Percentiles rank a stretch among this genome's conserved stretches.
These are phyloP conservation scores for Tardiomyces depauwii DNA, from an alignment of 1,139 yeast species.

Conservation along the genomic window DNA sequence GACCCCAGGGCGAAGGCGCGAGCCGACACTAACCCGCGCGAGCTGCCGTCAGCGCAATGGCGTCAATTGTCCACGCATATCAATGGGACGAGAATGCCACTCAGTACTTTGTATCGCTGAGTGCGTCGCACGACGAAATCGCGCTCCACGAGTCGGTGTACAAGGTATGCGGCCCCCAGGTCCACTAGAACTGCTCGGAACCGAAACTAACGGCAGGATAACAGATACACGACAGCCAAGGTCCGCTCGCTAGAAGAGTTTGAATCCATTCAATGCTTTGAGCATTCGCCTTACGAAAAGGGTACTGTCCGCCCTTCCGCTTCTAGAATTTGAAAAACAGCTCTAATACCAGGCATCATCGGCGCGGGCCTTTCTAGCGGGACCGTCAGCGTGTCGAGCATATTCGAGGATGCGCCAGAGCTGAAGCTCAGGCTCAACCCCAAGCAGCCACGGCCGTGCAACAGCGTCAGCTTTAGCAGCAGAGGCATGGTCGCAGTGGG, in stretches of 20 bases:
- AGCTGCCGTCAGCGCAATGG: constrained; percentile 14
- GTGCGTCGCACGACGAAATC: constrained; percentile 61
- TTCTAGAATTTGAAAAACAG: no score
- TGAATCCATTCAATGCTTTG: constrained; percentile 60
- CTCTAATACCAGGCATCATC: constrained; percentile 26
- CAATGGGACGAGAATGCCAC: constrained; percentile 48
- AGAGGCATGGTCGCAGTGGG: constrained; percentile 66
- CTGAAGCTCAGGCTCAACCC: constrained; percentile 43
- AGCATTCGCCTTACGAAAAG: constrained; percentile 41
- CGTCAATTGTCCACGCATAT: constrained; percentile 43
- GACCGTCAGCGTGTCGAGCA: constrained; percentile 48
- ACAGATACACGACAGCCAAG: constrained; percentile 8
- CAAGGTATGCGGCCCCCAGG: not conserved
- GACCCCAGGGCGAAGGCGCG: no score
- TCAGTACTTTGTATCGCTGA: constrained; percentile 51
- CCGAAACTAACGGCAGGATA: not conserved
- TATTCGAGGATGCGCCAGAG: constrained; percentile 30
- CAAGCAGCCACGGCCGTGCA: constrained; percentile 64
- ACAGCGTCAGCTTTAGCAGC: constrained; percentile 57
- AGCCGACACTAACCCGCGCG: no score
- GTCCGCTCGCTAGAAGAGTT: constrained; percentile 45
- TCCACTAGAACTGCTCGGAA: not conserved
- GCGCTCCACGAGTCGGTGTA: constrained; percentile 42
- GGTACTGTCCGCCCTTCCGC: no score
- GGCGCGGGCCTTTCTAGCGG: constrained; percentile 75